Evolutionary conservation across 768 basidiomycete genomes (phyloP).

Genomic region (Agaricus blazei): DNA sequence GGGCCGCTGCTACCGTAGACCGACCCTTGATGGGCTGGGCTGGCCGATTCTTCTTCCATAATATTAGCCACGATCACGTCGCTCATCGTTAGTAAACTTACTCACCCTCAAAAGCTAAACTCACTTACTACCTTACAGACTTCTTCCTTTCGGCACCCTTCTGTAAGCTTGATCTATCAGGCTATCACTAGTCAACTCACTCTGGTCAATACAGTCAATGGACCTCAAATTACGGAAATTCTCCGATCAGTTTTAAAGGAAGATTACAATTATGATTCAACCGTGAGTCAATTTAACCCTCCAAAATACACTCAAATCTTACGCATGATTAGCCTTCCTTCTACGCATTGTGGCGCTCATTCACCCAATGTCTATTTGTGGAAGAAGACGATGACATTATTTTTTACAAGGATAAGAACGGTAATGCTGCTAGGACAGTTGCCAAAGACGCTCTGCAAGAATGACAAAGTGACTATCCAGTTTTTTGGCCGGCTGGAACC

Average conservation of each 20-base stretch:
- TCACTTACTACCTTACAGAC: constrained; percentile 15
- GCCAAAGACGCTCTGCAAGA: constrained; percentile 9
- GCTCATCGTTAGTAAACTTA: constrained; percentile 26
- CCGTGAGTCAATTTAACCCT: constrained; percentile 24
- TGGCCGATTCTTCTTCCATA: constrained; percentile 51
- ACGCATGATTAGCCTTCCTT: constrained; percentile 27
- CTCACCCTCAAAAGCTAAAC: background rate
- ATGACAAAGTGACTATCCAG: too few species aligned
- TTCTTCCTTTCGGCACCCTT: constrained; percentile 46
- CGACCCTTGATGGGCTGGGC: constrained; percentile 47
- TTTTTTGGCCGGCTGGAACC: too few species aligned
- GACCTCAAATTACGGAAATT: constrained; percentile 46
- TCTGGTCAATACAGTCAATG: constrained; percentile 36
- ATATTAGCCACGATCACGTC: constrained; percentile 39
- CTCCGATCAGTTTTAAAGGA: constrained; percentile 42
- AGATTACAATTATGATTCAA: constrained; percentile 54
- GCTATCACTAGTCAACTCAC: too few species aligned
- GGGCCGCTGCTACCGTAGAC: constrained; percentile 50
- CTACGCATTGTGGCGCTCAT: constrained; percentile 50
- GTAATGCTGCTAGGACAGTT: constrained; percentile 30
- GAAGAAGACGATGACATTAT: constrained; percentile 51
- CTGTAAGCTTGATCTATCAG: constrained; percentile 21
- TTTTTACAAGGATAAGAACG: constrained; percentile 49
- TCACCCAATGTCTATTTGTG: constrained; percentile 49
- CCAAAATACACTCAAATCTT: background rate